Evolutionary conservation across 352 stramenopile genomes (phyloP), one percentile per base, ranked within the genome.

Genomic region (Globisporangium mamillatum): DNA sequence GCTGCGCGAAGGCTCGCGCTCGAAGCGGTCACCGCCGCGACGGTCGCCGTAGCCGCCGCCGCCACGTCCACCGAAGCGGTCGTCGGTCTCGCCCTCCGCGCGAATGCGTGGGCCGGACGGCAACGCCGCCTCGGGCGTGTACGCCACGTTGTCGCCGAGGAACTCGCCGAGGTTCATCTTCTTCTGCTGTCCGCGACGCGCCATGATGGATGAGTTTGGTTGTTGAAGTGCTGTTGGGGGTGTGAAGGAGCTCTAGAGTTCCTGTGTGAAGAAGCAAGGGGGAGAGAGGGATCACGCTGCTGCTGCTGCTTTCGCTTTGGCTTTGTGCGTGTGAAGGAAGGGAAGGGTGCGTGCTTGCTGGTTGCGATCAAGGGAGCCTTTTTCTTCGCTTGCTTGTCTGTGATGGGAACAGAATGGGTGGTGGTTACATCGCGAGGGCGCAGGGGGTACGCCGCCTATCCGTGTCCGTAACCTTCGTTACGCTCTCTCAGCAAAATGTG

Each of bases 141-240:
- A 90, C 25, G 80, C 75, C n/a, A 75, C 75, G 59, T 86, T 71
- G 77, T 90, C 81, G 46, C 84, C 84, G 10, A 92, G 77, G 77
- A 90, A 92, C 75, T 90, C 82, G 61, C 84, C 80, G 38, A 92
- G 76, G 59, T 76, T 76, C 72, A 92, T 90, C 67, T 91, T 90
- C 74, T 91, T 88, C 60, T 72, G 80, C 24, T 57, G 52, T 38
- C 34, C 53, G 59, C 77, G 77, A 24, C 70, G 70, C 61, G 81
- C 76, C 79, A 89, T 91, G 64, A 56, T 76, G 41, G 38, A 41
- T 59, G 46, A 46, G 8, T 68, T 27, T 38, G 20, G 32, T 27
- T 62, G 27, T 29, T 46, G n/a, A 25, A n/a, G 44, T 52, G 44
- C 44, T 52, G 44, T 18, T 48, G 56, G 29, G 29, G 27, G 52